Evolutionary conservation across 306 rosid genomes (phyloP).

Genomic region (Malus asiatica): DNA sequence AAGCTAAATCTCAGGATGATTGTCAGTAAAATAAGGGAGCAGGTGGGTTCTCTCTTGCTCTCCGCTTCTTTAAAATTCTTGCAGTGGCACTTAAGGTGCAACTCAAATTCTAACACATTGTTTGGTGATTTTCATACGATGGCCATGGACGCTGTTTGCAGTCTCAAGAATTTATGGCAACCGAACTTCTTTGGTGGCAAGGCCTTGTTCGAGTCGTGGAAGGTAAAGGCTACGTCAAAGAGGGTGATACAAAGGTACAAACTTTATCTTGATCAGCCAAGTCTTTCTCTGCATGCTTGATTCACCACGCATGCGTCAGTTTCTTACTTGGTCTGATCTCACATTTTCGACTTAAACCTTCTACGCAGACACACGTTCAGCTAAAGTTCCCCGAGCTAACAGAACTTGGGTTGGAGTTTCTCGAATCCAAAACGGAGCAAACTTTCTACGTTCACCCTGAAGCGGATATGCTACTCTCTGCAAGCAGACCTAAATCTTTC

Average conservation of each 20-base stretch:
- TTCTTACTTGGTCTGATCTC: neutral
- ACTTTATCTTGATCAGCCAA: neutral
- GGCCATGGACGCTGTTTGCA: slow-evolving; percentile 19
- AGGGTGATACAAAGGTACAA: slow-evolving; percentile 64
- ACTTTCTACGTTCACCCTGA: slow-evolving; percentile 62
- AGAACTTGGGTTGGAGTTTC: slow-evolving; percentile 54
- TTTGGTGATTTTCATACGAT: slow-evolving; percentile 14
- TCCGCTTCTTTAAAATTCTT: neutral
- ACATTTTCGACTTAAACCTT: slow-evolving; percentile 9
- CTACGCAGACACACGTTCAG: slow-evolving; percentile 69
- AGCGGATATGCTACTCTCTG: slow-evolving; percentile 77
- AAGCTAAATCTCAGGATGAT: slow-evolving; percentile 48
- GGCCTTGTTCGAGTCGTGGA: slow-evolving; percentile 89
- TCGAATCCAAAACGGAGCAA: slow-evolving; percentile 33
- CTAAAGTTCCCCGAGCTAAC: slow-evolving; percentile 62
- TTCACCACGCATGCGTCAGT: neutral
- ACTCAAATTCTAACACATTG: neutral
- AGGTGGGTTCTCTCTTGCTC: slow-evolving; percentile 33
- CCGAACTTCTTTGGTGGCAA: slow-evolving; percentile 78
- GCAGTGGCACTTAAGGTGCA: neutral
- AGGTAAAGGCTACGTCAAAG: slow-evolving; percentile 56
- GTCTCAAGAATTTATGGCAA: slow-evolving; percentile 55
- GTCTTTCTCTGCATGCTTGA: neutral
- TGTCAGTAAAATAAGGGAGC: slow-evolving; percentile 71
- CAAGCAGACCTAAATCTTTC: slow-evolving; percentile 35